Base-by-base conservation (phyloP, 2,329 filamentous ascomycete species). In the Aspergillus carbonarius region DNA sequence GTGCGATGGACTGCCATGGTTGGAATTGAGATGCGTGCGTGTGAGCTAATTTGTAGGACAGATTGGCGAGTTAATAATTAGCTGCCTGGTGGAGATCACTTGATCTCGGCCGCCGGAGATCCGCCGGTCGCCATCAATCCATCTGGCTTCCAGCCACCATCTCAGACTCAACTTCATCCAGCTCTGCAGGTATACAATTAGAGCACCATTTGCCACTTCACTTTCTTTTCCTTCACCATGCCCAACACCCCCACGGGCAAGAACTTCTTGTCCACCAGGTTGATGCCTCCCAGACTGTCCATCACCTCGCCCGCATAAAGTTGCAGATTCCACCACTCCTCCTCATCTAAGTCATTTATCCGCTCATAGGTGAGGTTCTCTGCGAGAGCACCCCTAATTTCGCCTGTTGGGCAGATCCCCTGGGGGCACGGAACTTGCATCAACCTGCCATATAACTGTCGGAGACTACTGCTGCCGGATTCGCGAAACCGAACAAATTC, bases 151-250 rank as follows among this genome's bases (percentile, higher is more conserved):
- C 27, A 30, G 4, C 27, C 6, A 8, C 6, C 27, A 30, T 5
- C 27, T 30, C 27, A 7, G 9, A 8, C 27, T 2, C 5, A 30
- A 30, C 27, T 30, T 30, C 6, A 30, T 30, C 9, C 3, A 4
- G 5, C 6, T 4, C 27, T 2, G 27, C 4, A 30, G 30, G 7
- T 32, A 32, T 32, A 10, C 30, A 10, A 37, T 56, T 70, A 77
- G 23, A 78, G 60, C 3, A 76, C 70, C 75, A 76, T 76, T 57
- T 74, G 76, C 76, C 76, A 78, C 42, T 66, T 72, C 10, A 79
- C 74, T 60, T 70, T 75, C 66, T 73, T 76, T 15, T 68, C 71
- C 58, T 72, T 72, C 66, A 78, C 75, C 72, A 78, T 75, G 18
- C 63, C 62, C 66, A 79, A 63, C 27, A 78, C 64, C 0, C 76